Evolutionary conservation across 2,329 filamentous ascomycete species (phyloP).

Genomic region (Samsoniella hepiali): DNA sequence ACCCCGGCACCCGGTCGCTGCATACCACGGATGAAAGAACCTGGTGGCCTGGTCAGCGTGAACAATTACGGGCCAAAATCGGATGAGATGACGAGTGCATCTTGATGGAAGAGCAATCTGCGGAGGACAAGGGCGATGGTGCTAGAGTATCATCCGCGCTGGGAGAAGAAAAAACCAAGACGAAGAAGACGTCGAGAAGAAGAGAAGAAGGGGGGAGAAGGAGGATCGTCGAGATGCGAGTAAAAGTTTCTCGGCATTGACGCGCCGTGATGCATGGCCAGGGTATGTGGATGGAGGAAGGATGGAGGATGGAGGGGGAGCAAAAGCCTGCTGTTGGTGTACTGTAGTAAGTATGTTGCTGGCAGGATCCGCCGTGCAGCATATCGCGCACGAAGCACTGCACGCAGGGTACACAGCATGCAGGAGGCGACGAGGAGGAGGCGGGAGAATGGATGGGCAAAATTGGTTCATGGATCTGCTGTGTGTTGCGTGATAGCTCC

Average conservation of each 20-base stretch:
- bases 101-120: not conserved
- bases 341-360: not conserved
- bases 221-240: not conserved
- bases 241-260: not conserved
- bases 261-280: not conserved
- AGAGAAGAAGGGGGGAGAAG: not conserved
- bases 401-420: not conserved
- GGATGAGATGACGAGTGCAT: not conserved
- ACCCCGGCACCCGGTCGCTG: not conserved
- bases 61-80: not conserved
- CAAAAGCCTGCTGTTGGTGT: not conserved
- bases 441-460: not conserved
- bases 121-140: not conserved
- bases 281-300: not conserved
- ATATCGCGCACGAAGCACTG: not conserved
- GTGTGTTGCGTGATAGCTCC: not conserved
- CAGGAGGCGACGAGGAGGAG: not conserved
- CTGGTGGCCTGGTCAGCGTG: not conserved
- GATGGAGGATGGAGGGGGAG: not conserved
- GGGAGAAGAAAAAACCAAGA: too few relatives aligned
- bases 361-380: not conserved
- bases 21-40: constrained; percentile 6
- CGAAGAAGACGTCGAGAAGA: not conserved
- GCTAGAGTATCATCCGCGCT: too few relatives aligned
- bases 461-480: not conserved